These are phyloP conservation scores for Cystobasidiaceae sp. DNA, from an alignment of 1,284 basidiomycete genomes.

Conservation along the genomic window DNA sequence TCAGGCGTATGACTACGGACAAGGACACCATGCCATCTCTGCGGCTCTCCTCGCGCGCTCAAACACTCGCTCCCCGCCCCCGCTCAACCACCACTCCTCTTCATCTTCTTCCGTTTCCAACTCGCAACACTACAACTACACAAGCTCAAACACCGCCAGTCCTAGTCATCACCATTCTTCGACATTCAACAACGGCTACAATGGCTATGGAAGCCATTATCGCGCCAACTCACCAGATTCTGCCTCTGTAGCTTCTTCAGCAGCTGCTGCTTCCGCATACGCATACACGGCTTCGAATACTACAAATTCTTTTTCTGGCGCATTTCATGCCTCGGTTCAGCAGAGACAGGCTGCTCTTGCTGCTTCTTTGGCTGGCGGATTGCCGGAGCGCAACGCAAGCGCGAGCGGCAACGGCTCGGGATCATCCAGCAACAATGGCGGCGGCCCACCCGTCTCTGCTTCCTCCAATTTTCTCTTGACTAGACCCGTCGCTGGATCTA, in stretches of 20 bases:
- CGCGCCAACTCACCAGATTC: not conserved
- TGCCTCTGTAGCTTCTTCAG: not conserved
- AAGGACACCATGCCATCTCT: no score
- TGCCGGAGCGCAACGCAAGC: not conserved
- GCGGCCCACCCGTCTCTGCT: not conserved
- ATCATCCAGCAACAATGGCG: not conserved
- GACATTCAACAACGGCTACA: not conserved
- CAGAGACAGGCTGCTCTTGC: not conserved
- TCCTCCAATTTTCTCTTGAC: not conserved
- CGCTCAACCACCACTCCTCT: no score
- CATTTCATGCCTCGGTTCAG: conserved; percentile 5
- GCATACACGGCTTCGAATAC: conserved; percentile 20
- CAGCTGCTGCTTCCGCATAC: not conserved
- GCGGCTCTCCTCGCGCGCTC: no score
- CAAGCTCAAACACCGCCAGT: no score
- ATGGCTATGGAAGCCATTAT: not conserved
- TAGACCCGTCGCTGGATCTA: not conserved
- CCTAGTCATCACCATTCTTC: not conserved
- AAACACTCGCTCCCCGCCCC: no score
- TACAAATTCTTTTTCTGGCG: conserved; percentile 6
- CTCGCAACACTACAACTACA: no score
- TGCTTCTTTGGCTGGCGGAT: not conserved
- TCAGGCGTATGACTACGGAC: no score
- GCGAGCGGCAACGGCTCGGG: not conserved
- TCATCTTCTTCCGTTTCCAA: no score